phyloP scores from a whole-genome alignment of 2,329 filamentous ascomycete genomes.

The Alternaria sp. region DNA sequence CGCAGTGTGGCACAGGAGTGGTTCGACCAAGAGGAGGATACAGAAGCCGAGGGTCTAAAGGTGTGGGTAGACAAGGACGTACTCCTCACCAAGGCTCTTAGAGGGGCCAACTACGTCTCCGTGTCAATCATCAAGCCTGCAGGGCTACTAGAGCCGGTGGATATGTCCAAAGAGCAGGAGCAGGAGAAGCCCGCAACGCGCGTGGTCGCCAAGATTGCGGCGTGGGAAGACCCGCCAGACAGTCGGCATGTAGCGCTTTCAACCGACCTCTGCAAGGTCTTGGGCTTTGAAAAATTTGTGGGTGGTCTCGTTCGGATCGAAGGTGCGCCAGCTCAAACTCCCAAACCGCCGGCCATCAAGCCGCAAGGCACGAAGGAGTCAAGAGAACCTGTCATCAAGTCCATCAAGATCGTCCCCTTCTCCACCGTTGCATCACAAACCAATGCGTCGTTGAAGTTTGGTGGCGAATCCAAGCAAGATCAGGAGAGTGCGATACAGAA shows the following conservation, averaged over 20 bases:
- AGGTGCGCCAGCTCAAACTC: constrained; percentile 76
- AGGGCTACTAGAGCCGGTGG: constrained; percentile 74
- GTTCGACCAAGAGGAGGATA: constrained; percentile 73
- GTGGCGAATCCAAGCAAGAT: constrained; percentile 84
- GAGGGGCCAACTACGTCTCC: constrained; percentile 77
- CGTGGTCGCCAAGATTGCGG: constrained; percentile 75
- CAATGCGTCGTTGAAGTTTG: constrained; percentile 78
- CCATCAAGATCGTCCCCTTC: constrained; percentile 85
- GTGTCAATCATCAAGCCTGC: constrained; percentile 89
- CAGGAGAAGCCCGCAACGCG: constrained; percentile 68
- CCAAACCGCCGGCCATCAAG: constrained; percentile 64
- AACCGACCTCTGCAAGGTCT: constrained; percentile 73
- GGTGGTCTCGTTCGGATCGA: constrained; percentile 90
- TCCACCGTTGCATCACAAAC: constrained; percentile 63
- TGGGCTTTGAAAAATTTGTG: constrained; percentile 76
- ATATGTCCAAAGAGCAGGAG: constrained; percentile 74
- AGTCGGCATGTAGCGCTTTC: constrained; percentile 82
- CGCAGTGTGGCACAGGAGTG: constrained; percentile 73
- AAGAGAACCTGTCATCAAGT: constrained; percentile 63
- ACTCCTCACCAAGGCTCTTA: constrained; percentile 73
- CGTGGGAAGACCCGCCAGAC: constrained; percentile 89
- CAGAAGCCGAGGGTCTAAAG: constrained; percentile 65
- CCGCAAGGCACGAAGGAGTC: constrained; percentile 46
- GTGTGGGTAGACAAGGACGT: constrained; percentile 88
- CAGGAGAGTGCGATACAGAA: constrained; percentile 78